Evolutionary conservation across 441 rosid species (phyloP), one percentile per base, ranked within the genome.

Genomic region (Corymbia calophylla): DNA sequence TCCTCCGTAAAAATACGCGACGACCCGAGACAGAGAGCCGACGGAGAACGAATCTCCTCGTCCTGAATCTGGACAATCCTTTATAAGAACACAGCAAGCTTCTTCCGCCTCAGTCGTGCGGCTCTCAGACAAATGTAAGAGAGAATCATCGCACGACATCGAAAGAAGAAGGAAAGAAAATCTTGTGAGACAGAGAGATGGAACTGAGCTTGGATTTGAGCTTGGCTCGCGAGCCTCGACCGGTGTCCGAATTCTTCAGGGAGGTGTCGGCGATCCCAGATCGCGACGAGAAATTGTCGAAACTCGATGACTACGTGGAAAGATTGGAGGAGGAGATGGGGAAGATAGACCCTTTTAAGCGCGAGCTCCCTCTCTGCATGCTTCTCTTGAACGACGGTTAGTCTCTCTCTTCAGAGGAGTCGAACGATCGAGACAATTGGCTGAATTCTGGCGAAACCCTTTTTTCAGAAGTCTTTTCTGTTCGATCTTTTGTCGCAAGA

Each of bases 351-450:
- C 95, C 91, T 87, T 95, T 96, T 85, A 93, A 93, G 92, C 94
- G 95, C 19, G 97, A 96, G 84, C 95, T 95, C 11, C 97, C 97
- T 89, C 88, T 94, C 7, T 93, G 94, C 93, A 94, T 94, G 95
- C 92, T 94, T 87, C 93, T 96, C 49, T 60, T 94, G 53, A 93
- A 88, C 86, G 94, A 94, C 88, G 96, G 96, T 94, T 51, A 54
- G 85, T 54, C 60, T 23, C 19, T 56, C 88, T 58, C 35, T 87
- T 31, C 19, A 54, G 58, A 9, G 87, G 35, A n/a, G 87, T 54
- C 27, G 44, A 35, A 18, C 81, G 35, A 58, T 64, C 70, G 31
- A n/a, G 70, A 19, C 47, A 25, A 77, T 77, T 23, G n/a, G 51
- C 84, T 39, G 84, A 73, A 70, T 73, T 12, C 49, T 39, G 15